Percentiles rank a stretch among this genome's conserved stretches.
Evolutionary conservation across 345 rosid genomes (phyloP).

Genomic region (Crucihimalaya himalaica): DNA sequence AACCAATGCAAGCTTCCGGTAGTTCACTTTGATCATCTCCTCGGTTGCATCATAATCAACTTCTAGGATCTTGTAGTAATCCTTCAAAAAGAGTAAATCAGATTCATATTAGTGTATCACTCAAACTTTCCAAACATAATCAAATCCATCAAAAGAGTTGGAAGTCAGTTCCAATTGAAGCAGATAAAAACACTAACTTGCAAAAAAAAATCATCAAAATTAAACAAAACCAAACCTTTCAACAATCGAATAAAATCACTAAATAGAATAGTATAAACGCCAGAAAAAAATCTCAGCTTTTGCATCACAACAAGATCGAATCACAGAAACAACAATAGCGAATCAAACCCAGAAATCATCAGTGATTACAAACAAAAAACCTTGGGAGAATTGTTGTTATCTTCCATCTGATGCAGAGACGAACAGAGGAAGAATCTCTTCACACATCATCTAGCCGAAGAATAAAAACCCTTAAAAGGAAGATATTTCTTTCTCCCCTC

Average conservation of each 20-base stretch:
- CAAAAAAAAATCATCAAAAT: background rate
- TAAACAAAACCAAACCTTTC: background rate
- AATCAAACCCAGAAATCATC: conserved; percentile 17
- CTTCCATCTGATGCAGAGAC: conserved; percentile 29
- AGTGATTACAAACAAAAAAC: background rate
- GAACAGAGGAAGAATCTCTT: conserved; percentile 17
- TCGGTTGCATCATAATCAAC: conserved; percentile 82
- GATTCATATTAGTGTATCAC: background rate
- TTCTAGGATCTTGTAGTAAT: conserved; percentile 70
- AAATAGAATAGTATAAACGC: background rate
- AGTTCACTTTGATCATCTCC: conserved; percentile 60
- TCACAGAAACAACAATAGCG: background rate
- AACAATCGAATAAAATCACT: background rate
- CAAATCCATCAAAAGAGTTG: background rate
- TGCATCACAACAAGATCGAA: background rate
- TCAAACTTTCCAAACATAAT: background rate
- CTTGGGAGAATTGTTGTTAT: conserved; percentile 24
- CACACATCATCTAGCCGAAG: conserved; percentile 24
- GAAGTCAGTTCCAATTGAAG: background rate
- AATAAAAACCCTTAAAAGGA: conserved; percentile 1
- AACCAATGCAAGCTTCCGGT: conserved; percentile 78
- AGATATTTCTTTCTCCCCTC: background rate
- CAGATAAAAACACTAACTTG: background rate
- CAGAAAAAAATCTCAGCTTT: background rate
- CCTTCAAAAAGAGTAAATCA: conserved; percentile 40